These are phyloP conservation scores for Phytophthora citricola DNA, from an alignment of 352 stramenopile species.

Conservation along the genomic window DNA sequence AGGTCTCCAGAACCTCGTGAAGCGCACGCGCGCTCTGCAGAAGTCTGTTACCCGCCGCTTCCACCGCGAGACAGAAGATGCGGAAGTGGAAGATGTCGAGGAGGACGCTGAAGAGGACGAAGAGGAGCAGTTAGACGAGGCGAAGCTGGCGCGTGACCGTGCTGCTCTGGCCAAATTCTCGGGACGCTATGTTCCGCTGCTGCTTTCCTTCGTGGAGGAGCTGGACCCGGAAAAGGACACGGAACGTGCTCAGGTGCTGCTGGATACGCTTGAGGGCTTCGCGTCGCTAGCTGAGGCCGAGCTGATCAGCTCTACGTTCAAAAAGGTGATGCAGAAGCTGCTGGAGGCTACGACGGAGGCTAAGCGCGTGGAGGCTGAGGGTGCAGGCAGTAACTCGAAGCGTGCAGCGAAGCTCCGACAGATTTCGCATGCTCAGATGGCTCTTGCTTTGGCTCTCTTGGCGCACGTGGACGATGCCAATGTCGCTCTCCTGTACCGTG, in stretches of 20 bases:
- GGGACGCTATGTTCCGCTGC: conserved; percentile 82
- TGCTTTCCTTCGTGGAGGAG: conserved; percentile 88
- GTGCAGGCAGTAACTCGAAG: conserved; percentile 48
- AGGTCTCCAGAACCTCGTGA: conserved; percentile 83
- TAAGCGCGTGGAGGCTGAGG: conserved; percentile 64
- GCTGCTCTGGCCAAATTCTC: conserved; percentile 82
- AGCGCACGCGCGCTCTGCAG: conserved; percentile 62
- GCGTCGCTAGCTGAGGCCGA: conserved; percentile 72
- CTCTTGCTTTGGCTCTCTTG: conserved; percentile 79
- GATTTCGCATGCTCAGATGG: conserved; percentile 78
- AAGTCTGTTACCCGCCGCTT: conserved; percentile 47
- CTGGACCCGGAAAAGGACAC: conserved; percentile 80
- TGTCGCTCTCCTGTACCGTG: conserved; percentile 84
- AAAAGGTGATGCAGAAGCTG: conserved; percentile 91
- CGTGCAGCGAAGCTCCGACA: conserved; percentile 63
- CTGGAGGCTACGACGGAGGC: conserved; percentile 83
- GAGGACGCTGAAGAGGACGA: conserved; percentile 49
- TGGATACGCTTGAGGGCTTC: conserved; percentile 87
- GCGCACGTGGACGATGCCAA: conserved; percentile 80
- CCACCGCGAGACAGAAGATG: conserved; percentile 55
- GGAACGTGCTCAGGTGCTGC: conserved; percentile 69
- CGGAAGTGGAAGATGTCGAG: conserved; percentile 45
- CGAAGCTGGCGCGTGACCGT: conserved; percentile 77
- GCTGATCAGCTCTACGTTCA: conserved; percentile 79
- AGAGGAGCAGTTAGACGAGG: conserved; percentile 71